Conservation (phyloP, 495 filamentous ascomycete species). For the Neurospora sublineolata region DNA sequence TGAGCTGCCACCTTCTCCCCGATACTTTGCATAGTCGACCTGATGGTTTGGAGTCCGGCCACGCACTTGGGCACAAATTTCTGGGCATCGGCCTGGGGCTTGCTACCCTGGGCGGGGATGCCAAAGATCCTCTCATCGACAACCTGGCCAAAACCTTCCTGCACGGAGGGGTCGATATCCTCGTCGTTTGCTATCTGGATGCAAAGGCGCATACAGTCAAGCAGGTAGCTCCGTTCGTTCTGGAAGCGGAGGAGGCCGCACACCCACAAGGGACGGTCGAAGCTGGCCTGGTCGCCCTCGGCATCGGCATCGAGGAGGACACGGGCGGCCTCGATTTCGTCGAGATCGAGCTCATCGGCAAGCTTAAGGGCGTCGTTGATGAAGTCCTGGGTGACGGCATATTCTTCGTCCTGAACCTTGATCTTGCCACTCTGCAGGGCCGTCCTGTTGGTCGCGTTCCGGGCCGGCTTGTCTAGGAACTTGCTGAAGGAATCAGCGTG, state of each 20-base stretch:
- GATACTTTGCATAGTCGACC: constrained; percentile 58
- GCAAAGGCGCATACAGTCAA: constrained; percentile 72
- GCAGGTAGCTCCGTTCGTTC: constrained; percentile 58
- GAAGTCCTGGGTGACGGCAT: constrained; percentile 77
- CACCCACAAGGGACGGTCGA: constrained; percentile 58
- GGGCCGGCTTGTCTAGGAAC: constrained; percentile 63
- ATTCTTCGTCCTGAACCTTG: constrained; percentile 56
- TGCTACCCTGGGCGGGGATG: constrained; percentile 15
- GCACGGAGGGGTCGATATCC: constrained; percentile 24
- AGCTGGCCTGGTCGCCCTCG: constrained; percentile 47
- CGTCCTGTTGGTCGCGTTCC: constrained; percentile 53
- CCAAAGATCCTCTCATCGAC: constrained; percentile 30
- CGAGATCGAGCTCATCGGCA: constrained; percentile 77
- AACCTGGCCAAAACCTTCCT: constrained; percentile 26
- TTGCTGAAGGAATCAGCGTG: constrained; percentile 61
- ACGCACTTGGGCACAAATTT: constrained; percentile 59
- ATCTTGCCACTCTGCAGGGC: constrained; percentile 51
- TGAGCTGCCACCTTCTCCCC: constrained; percentile 59
- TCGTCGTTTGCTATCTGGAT: constrained; percentile 53
- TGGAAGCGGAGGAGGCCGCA: constrained; percentile 79
- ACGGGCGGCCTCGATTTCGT: constrained; percentile 72
- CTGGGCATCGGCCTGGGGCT: constrained; percentile 3
- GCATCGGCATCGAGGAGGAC: constrained; percentile 59
- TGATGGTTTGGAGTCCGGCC: constrained; percentile 58
- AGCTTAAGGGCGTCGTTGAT: constrained; percentile 64